Percentiles rank a stretch among this genome's conserved stretches.
Conservation (phyloP, 352 stramenopile species). For the Phytophthora palmivora region DNA sequence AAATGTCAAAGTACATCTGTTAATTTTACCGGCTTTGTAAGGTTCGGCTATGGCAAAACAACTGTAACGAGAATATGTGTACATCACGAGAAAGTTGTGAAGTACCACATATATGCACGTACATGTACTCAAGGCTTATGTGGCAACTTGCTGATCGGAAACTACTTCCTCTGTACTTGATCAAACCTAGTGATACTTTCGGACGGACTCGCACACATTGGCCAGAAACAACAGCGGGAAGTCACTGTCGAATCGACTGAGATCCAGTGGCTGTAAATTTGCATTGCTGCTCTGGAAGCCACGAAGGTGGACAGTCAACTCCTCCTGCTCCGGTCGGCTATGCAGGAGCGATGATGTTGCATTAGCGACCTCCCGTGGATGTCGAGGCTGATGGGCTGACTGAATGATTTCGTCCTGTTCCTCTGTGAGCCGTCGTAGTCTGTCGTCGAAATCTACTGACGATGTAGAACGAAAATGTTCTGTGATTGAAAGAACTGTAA, state of each 20-base stretch:
- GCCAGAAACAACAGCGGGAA: conserved; percentile 41
- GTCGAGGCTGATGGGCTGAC: conserved; percentile 21
- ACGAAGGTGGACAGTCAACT: conserved; percentile 7
- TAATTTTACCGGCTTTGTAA: too few relatives aligned
- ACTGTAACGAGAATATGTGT: not conserved
- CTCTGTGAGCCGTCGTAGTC: conserved; percentile 34
- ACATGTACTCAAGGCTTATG: not conserved
- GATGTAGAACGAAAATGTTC: not conserved
- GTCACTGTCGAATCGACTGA: conserved; percentile 25
- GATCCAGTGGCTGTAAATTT: conserved; percentile 14
- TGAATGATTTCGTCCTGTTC: conserved; percentile 42
- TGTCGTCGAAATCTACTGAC: conserved; percentile 14
- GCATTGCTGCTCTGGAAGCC: conserved; percentile 8
- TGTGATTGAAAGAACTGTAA: conserved; percentile 6
- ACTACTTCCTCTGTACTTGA: too few relatives aligned
- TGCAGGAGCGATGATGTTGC: not conserved
- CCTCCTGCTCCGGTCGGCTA: conserved; percentile 1
- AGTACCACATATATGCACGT: not conserved
- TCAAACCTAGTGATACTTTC: conserved; percentile 14
- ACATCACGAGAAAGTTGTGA: not conserved
- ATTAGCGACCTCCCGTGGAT: not conserved
- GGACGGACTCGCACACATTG: conserved; percentile 43
- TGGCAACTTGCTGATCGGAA: not conserved
- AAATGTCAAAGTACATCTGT: too few relatives aligned
- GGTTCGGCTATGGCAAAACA: not conserved